These are phyloP conservation scores for Leccinum pachyderme DNA, from an alignment of 1,284 basidiomycete species.

Conservation along the genomic window DNA sequence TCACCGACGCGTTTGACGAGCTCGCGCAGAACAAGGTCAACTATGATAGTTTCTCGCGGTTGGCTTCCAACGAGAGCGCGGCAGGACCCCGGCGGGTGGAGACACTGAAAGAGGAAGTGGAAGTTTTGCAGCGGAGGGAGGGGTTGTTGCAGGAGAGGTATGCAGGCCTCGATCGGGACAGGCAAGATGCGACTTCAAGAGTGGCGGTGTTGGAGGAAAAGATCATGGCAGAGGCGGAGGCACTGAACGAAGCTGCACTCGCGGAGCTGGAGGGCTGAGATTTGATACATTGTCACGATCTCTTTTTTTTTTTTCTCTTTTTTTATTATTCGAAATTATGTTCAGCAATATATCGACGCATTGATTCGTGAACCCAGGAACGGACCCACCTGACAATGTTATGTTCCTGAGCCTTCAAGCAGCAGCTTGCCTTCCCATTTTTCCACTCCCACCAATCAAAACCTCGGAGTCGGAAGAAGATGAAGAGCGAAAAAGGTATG, in stretches of 20 bases:
- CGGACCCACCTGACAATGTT: neutral
- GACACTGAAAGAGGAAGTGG: conserved; percentile 81
- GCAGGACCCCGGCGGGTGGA: conserved; percentile 75
- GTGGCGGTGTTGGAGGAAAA: conserved; percentile 70
- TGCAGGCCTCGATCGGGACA: conserved; percentile 76
- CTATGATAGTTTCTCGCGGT: conserved; percentile 71
- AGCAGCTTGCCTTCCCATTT: neutral
- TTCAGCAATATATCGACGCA: neutral
- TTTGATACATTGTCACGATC: neutral
- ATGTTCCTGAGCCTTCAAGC: neutral
- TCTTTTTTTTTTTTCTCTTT: neutral
- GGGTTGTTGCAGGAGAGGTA: conserved; percentile 76
- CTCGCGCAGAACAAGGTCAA: conserved; percentile 69
- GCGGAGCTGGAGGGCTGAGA: conserved; percentile 52
- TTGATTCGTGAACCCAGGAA: neutral
- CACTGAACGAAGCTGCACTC: conserved; percentile 72
- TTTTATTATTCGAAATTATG: conserved; percentile 18
- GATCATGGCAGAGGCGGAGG: conserved; percentile 80
- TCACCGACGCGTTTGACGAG: conserved; percentile 69
- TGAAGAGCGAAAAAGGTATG: neutral
- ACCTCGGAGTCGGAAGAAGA: neutral
- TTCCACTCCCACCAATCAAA: neutral
- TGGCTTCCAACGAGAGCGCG: conserved; percentile 70
- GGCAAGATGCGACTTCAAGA: conserved; percentile 59
- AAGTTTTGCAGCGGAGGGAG: conserved; percentile 74